These are phyloP conservation scores for Globisporangium uncinulatum DNA, from an alignment of 352 stramenopile species.

Conservation along the genomic window DNA sequence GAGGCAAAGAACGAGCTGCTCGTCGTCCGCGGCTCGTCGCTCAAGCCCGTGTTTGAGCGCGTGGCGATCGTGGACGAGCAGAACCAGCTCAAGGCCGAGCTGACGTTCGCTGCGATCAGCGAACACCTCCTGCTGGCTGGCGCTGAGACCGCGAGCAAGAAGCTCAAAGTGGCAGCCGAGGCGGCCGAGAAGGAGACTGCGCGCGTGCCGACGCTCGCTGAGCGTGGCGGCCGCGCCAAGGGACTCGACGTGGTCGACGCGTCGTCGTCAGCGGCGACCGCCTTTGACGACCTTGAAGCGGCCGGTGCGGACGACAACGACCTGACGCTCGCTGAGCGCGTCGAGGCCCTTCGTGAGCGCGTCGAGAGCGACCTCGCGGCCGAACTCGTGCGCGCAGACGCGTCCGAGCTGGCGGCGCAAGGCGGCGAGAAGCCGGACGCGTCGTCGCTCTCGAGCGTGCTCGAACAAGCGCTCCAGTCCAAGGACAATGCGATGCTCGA, in stretches of 20 bases:
- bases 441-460: constrained; percentile 72
- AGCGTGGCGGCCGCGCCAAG: constrained; percentile 53
- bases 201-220: constrained; percentile 66
- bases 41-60: constrained; percentile 79
- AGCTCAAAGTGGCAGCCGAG: constrained; percentile 42
- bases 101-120: constrained; percentile 53
- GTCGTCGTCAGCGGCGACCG: constrained; percentile 15
- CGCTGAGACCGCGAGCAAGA: constrained; percentile 43
- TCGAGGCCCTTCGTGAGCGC: constrained; percentile 70
- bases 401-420: constrained; percentile 21
- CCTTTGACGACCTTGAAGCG: constrained; percentile 45
- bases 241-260: constrained; percentile 58
- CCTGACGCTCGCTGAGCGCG: constrained; percentile 65
- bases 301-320: constrained; percentile 44
- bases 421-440: constrained; percentile 57
- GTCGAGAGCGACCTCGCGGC: constrained; percentile 66
- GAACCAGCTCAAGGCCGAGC: constrained; percentile 45
- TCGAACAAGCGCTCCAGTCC: constrained; percentile 80
- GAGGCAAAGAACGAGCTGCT: constrained; percentile 32
- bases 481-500: constrained; percentile 86
- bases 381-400: constrained; percentile 47
- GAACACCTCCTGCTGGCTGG: constrained; percentile 59
- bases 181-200: constrained; percentile 43
- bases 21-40: constrained; percentile 58
- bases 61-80: constrained; percentile 56